Conservation (phyloP, 441 rosid species). For the Adansonia grandidieri region DNA sequence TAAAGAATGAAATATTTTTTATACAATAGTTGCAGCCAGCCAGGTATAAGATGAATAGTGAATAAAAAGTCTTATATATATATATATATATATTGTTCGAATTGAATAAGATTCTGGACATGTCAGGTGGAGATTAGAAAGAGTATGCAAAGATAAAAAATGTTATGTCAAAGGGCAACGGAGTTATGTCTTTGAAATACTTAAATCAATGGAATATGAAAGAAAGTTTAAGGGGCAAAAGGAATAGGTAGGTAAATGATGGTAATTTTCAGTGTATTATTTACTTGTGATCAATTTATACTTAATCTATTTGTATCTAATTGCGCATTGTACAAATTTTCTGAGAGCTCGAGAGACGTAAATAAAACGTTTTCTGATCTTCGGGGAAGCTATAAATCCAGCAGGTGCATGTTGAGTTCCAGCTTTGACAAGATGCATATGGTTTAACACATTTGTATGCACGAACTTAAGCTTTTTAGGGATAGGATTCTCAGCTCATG, state of each 20-base stretch:
- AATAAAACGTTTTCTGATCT: too few species aligned
- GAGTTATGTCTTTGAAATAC: background rate
- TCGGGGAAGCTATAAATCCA: too few species aligned
- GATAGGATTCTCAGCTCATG: background rate
- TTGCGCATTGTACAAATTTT: too few species aligned
- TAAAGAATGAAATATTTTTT: background rate
- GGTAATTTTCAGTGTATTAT: background rate
- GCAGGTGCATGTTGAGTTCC: too few species aligned
- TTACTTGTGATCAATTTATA: too few species aligned
- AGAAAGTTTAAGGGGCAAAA: background rate
- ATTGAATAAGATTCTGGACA: background rate
- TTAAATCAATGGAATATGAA: too few species aligned
- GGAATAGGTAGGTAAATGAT: background rate
- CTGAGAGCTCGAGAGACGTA: too few species aligned
- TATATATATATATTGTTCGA: too few species aligned
- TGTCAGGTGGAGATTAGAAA: background rate
- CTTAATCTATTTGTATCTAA: too few species aligned
- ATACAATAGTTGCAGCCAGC: slow-evolving; percentile 13
- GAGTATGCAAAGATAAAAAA: background rate
- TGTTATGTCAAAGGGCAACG: too few species aligned
- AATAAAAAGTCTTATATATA: background rate
- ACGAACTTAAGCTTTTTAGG: background rate
- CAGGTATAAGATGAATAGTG: background rate
- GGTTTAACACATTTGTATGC: background rate
- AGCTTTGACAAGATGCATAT: too few species aligned